A percentile compares a stretch with the other conserved stretches of the same genome.
Evolutionary conservation across 2,329 filamentous ascomycete species (phyloP).

Genomic region (Fusarium armeniacum): DNA sequence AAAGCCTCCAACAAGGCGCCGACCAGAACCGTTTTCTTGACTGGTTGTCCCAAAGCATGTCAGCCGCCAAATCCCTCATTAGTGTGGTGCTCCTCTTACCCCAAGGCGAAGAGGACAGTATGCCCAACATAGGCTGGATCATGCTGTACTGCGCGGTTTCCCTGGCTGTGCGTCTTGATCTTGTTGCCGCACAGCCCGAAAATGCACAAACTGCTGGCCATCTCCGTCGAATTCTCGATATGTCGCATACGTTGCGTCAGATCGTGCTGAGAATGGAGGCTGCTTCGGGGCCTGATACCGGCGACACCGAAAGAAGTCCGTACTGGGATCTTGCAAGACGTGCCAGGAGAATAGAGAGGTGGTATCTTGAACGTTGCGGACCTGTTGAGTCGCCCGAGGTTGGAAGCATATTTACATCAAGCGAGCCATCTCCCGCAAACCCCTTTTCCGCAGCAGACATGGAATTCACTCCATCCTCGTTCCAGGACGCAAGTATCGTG

Average conservation of each 20-base stretch:
- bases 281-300: conserved; percentile 23
- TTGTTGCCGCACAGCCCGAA: conserved; percentile 48
- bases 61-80: conserved; percentile 51
- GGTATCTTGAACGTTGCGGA: conserved; percentile 41
- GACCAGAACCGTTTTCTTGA: conserved; percentile 43
- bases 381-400: conserved; percentile 38
- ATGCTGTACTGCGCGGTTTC: conserved; percentile 53
- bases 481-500: conserved; percentile 19
- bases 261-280: conserved; percentile 50
- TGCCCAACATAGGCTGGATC: conserved; percentile 53
- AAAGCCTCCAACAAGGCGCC: conserved; percentile 34
- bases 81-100: conserved; percentile 50
- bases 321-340: conserved; percentile 47
- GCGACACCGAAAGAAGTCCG: conserved; percentile 39
- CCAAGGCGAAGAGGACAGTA: conserved; percentile 47
- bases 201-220: conserved; percentile 47
- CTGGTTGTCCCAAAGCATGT: conserved; percentile 52
- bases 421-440: conserved; percentile 28
- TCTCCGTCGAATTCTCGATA: conserved; percentile 51
- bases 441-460: conserved; percentile 22
- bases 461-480: conserved; percentile 20
- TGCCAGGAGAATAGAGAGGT: conserved; percentile 41
- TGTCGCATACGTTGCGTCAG: conserved; percentile 50
- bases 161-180: conserved; percentile 51
- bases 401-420: conserved; percentile 34